Base-by-base conservation (phyloP, 352 stramenopile species). In the Phytophthora pinifolia region DNA sequence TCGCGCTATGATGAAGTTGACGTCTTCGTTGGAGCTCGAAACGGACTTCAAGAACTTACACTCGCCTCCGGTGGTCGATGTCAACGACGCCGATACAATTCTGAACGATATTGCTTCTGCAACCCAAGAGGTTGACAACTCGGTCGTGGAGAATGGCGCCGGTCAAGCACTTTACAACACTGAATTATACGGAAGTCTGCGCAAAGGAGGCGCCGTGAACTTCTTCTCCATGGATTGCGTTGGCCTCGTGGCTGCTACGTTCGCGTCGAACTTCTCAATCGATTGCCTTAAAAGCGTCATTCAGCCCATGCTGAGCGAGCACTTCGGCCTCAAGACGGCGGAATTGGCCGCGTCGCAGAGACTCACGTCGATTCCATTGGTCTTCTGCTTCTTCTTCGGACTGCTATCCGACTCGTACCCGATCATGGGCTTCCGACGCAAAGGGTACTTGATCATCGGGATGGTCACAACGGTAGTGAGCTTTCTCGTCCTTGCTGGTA, bases 371-470 rank as follows among this genome's bases (percentile, higher is more conserved):
- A 59, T 96, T 12, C 85, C 85, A 7, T 76, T 83, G 60, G 66
- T 64, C 1, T 66, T 90, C 32, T 94, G 90, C 53, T 82, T 96
- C 32, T 41, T 95, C 18, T 73, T 94, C 36, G 89, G 85, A 34
- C 66, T 94, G 22, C 27, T 95, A 5, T 81, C 69, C 7, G 87
- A 95, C 59, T 88, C 68, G 36, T 82, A 86, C 46, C 87, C 87
- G n/a, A 86, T 96, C 56, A 72, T 74, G 50, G 82, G 85, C 6
- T 72, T 79, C 15, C 84, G 80, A 17, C 71, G 85, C 9, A 93
- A 92, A 57, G 65, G 70, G 20, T 96, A 96, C 59, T 81, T 89
- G 44, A 54, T 89, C 4, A 33, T 89, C n/a, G 87, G 87, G 0
- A 47, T 79, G 33, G 37, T 44, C 10, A 49, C 62, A 1, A 68